A percentile compares a stretch with the other conserved stretches of the same genome.
Conservation (phyloP, 2,329 filamentous ascomycete species). For the Penicillium sp. region DNA sequence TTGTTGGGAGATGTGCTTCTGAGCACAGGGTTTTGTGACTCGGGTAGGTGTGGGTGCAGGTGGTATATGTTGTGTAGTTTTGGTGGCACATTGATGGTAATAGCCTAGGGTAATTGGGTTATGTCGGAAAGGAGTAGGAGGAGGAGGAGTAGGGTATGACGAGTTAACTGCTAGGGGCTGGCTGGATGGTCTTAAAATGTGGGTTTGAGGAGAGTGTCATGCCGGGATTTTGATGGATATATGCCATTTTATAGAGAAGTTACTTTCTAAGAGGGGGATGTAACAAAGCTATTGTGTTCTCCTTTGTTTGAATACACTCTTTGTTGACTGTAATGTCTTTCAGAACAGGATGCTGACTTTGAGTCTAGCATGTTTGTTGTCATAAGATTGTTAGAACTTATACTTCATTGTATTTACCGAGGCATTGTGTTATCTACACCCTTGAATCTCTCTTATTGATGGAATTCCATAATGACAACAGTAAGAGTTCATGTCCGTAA, state of each 20-base stretch:
- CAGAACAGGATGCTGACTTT: neutral
- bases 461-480: neutral
- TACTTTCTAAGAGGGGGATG: too few relatives aligned
- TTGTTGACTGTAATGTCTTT: neutral
- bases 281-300: neutral
- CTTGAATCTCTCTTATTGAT: neutral
- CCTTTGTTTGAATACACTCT: neutral
- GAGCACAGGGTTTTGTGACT: neutral
- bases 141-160: too few relatives aligned
- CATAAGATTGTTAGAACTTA: neutral
- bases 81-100: slow-evolving; percentile 2
- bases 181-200: neutral
- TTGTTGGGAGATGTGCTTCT: neutral
- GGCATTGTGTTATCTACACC: too few relatives aligned
- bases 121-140: too few relatives aligned
- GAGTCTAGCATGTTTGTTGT: neutral
- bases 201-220: neutral
- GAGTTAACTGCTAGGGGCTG: too few relatives aligned
- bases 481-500: neutral
- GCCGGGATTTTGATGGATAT: neutral
- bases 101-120: too few relatives aligned
- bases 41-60: neutral
- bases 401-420: neutral
- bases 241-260: too few relatives aligned
- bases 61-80: slow-evolving; percentile 1